These are phyloP conservation scores for Fistulinella cinereoalba DNA, from an alignment of 1,284 basidiomycete genomes.

Conservation along the genomic window DNA sequence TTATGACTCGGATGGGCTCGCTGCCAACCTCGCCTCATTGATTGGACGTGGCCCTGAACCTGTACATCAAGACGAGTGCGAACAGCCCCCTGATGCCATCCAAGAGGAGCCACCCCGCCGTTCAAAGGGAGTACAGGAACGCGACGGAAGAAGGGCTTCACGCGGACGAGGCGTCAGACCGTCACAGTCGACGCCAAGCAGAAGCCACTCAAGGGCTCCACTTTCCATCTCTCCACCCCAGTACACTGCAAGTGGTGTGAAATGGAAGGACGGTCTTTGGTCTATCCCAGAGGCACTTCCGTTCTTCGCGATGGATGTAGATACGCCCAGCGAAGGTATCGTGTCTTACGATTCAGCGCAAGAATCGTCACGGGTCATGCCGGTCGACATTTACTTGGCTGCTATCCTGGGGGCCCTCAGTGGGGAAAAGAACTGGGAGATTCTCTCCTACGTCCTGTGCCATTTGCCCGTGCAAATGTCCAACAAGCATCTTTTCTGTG, in stretches of 20 bases:
- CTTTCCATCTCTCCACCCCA: constrained; percentile 32
- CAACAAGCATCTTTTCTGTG: constrained; percentile 97
- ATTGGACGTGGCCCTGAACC: constrained; percentile 45
- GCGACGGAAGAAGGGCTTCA: constrained; percentile 54
- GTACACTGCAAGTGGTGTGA: constrained; percentile 37
- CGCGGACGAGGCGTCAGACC: constrained; percentile 52
- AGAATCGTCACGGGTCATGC: constrained; percentile 56
- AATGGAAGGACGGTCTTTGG: constrained; percentile 57
- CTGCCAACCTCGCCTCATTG: constrained; percentile 50
- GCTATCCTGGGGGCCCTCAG: constrained; percentile 70
- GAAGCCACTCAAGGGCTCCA: constrained; percentile 68
- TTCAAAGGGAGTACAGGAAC: constrained; percentile 49
- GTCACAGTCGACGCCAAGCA: constrained; percentile 51
- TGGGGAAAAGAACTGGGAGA: constrained; percentile 87
- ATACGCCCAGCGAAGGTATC: constrained; percentile 70
- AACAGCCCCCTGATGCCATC: constrained; percentile 16
- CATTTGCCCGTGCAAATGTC: constrained; percentile 89
- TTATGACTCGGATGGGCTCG: constrained; percentile 55
- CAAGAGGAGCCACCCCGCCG: constrained; percentile 46
- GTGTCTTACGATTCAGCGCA: constrained; percentile 72
- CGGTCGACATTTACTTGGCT: constrained; percentile 76
- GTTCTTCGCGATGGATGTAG: constrained; percentile 64
- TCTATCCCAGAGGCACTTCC: constrained; percentile 70
- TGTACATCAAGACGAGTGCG: constrained; percentile 28
- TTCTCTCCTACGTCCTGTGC: constrained; percentile 89